Percentiles rank a stretch among this genome's conserved stretches.
Conservation (phyloP, 2,329 filamentous ascomycete genomes). For the Aspergillus fumigatiaffinis region DNA sequence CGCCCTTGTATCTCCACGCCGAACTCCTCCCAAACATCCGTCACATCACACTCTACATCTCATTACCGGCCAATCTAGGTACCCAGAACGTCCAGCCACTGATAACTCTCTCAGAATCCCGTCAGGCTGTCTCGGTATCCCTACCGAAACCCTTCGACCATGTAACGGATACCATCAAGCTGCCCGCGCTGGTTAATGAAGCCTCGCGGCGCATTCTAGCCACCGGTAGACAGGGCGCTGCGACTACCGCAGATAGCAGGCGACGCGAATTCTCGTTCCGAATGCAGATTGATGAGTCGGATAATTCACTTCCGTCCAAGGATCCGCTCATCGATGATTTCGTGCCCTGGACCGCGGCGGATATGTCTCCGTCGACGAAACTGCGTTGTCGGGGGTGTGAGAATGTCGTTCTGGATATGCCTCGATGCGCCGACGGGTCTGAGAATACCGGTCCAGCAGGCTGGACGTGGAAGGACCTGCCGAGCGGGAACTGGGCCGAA, state of each 20-base stretch:
- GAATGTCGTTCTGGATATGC: constrained; percentile 24
- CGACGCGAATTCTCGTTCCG: constrained; percentile 51
- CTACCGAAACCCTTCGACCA: constrained; percentile 26
- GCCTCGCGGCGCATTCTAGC: constrained; percentile 22
- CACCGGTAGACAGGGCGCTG: constrained; percentile 4
- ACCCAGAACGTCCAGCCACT: constrained; percentile 12
- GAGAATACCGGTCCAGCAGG: constrained; percentile 23
- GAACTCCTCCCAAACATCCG: constrained; percentile 60
- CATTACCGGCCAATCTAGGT: constrained; percentile 31
- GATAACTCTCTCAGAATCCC: constrained; percentile 33
- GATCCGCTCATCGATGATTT: constrained; percentile 30
- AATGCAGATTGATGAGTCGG: constrained; percentile 47
- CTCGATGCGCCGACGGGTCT: neutral
- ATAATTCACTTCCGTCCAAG: constrained; percentile 8
- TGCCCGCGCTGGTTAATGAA: constrained; percentile 42
- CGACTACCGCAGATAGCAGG: constrained; percentile 1
- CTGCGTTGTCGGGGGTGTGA: constrained; percentile 39
- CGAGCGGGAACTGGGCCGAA: constrained; percentile 96
- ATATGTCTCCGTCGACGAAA: constrained; percentile 30
- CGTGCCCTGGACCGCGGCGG: constrained; percentile 36
- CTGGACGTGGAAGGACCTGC: constrained; percentile 79
- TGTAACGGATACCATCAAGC: constrained; percentile 41
- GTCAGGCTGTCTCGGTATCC: constrained; percentile 33
- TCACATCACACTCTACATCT: constrained; percentile 56
- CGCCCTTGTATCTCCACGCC: constrained; percentile 48